Base-by-base conservation (phyloP, 164 flowering plant species). In the Piper longum region DNA sequence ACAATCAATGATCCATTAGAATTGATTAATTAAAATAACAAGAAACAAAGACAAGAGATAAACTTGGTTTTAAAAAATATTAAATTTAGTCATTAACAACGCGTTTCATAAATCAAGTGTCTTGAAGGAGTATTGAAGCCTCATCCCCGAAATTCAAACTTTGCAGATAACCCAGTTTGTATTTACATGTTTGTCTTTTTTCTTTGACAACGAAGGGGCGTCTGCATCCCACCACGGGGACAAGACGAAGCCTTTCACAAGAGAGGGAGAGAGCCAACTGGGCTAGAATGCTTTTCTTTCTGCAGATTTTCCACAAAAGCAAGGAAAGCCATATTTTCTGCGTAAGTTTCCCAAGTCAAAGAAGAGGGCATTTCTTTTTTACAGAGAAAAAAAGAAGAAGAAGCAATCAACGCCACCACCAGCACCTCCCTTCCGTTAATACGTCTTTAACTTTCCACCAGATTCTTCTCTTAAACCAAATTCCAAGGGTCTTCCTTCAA, bases 281-380 rank as follows among this genome's bases (percentile, higher is more conserved):
- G 69, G 85, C 76, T 79, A 70, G 51, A 81, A 74, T 79, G 78
- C 81, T 69, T 74, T 76, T 66, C 74, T 71, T 78, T 72, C 69
- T 39, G 68, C 70, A 73, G 16, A n/a, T 51, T 60, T 57, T 63
- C 57, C 59, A 26, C 36, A 48, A 45, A 57, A 71, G 67, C 51
- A 43, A 57, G 13, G 42, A 62, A 61, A 45, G 9, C 54, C 62
- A 44, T 57, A 59, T 72, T 74, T 57, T 48, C 17, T 61, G 41
- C 56, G 64, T 65, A 60, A 67, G 73, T 71, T 63, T 72, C 51
- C 43, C 72, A 78, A 80, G 82, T 80, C 83, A 80, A 78, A 81
- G 76, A 70, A 36, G 26, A 48, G 73, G 54, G 52, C 54, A 70
- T 75, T 69, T 78, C 76, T 72, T 75, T 73, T 72, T 70, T 65